phyloP scores from a whole-genome alignment of 768 basidiomycete genomes.

The Galerina sulciceps region DNA sequence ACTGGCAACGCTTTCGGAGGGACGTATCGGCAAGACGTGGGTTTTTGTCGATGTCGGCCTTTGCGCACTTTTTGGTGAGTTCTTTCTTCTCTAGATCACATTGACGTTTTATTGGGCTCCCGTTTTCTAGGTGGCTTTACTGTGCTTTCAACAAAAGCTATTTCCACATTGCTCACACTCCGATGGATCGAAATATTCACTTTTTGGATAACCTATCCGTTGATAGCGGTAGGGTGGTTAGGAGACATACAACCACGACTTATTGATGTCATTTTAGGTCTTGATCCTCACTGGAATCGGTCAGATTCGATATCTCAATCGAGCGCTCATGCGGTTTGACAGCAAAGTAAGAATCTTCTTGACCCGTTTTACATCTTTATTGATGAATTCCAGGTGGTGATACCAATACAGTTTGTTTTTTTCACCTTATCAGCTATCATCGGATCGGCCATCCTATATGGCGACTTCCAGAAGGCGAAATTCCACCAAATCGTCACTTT shows the following conservation, averaged over 20 bases:
- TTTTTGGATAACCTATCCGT: constrained; percentile 83
- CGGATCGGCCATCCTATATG: constrained; percentile 92
- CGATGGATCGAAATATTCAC: constrained; percentile 79
- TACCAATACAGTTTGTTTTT: constrained; percentile 93
- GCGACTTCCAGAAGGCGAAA: constrained; percentile 84
- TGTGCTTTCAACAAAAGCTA: constrained; percentile 90
- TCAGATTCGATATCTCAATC: constrained; percentile 84
- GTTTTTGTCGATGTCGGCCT: constrained; percentile 88
- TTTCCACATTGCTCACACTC: constrained; percentile 83
- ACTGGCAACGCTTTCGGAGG: constrained; percentile 70
- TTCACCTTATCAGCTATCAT: constrained; percentile 93
- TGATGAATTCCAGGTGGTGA: constrained; percentile 64
- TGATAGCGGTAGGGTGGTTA: constrained; percentile 60
- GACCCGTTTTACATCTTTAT: neutral
- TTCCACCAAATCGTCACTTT: constrained; percentile 87
- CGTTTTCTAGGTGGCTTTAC: constrained; percentile 79
- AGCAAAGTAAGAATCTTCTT: constrained; percentile 63
- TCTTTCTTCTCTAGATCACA: neutral
- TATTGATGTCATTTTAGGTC: constrained; percentile 45
- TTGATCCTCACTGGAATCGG: constrained; percentile 74
- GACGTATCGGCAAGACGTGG: constrained; percentile 60
- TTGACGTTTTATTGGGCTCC: neutral
- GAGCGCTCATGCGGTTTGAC: constrained; percentile 92
- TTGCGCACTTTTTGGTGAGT: constrained; percentile 81
- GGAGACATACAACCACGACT: neutral